phyloP scores from a whole-genome alignment of 371 early-diverging fungal genomes.

The Mortierella polycephala region DNA sequence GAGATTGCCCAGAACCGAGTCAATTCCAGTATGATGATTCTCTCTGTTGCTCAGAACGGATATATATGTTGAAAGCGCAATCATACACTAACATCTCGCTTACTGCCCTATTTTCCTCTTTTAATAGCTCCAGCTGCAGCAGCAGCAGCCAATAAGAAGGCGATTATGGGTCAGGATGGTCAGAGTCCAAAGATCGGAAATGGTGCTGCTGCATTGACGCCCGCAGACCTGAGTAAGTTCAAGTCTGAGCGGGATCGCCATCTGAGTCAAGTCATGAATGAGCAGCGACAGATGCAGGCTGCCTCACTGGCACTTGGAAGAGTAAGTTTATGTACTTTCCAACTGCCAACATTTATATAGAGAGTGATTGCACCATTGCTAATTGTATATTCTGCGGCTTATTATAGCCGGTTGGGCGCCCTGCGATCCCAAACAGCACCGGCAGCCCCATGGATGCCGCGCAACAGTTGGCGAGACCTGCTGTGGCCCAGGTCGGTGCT shows the following conservation, averaged over 20 bases:
- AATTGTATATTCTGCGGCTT: slow-evolving; percentile 3
- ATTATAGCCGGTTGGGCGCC: slow-evolving; percentile 45
- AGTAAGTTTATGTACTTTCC: slow-evolving; percentile 29
- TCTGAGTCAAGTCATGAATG: slow-evolving; percentile 71
- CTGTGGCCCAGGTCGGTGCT: slow-evolving; percentile 22
- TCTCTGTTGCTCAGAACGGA: not conserved
- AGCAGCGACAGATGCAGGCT: slow-evolving; percentile 72
- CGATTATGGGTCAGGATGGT: slow-evolving; percentile 47
- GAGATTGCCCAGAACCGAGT: slow-evolving; percentile 55
- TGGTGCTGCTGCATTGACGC: slow-evolving; percentile 58
- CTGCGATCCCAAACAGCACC: slow-evolving; percentile 42
- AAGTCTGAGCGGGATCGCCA: slow-evolving; percentile 82
- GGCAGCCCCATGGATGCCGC: slow-evolving; percentile 34
- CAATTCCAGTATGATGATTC: slow-evolving; percentile 53
- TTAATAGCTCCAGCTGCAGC: slow-evolving; percentile 21
- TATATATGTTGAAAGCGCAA: not conserved
- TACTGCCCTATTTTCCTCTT: not conserved
- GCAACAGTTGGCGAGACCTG: slow-evolving; percentile 41
- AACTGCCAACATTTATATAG: too few relatives aligned
- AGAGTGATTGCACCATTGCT: not conserved
- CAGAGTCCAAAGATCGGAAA: slow-evolving; percentile 58
- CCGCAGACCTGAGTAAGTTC: slow-evolving; percentile 76
- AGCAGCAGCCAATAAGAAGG: slow-evolving; percentile 39
- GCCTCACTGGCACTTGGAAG: slow-evolving; percentile 63
- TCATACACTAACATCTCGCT: not conserved